Base-by-base conservation (phyloP, 768 basidiomycete species). In the Leccinum ochraceum region DNA sequence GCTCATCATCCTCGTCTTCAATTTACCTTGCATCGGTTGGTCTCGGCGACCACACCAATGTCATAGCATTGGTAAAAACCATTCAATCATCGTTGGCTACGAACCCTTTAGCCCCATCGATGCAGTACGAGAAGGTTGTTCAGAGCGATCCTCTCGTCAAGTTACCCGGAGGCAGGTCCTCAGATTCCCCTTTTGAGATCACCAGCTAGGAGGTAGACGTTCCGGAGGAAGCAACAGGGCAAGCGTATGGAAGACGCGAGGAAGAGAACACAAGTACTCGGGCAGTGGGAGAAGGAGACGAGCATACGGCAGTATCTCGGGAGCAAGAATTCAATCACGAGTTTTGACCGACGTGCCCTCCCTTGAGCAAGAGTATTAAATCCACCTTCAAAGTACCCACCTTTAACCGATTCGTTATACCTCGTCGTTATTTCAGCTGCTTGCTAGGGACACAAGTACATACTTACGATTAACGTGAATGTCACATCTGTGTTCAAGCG, bases 211-310 rank as follows among this genome's bases (percentile, higher is more conserved):
- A n/a, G n/a, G n/a, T n/a, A n/a, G 72, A 66, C 34, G 48, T 22
- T 20, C 90, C 90, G 4, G 91, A 93, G 75, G 89, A 90, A 64
- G 72, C 89, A 8, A 86, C 86, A 63, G 87, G 89, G 37, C 85
- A 81, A n/a, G 76, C 83, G 22, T 91, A 91, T 67, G 85, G 81
- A 17, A 37, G 26, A 56, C 71, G 55, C 62, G 68, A 56, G 57
- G 54, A 58, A 56, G 48, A 28, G 28, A 58, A 46, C 44, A 20
- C 20, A 2, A 20, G 11, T n/a, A 55, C 20, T 34, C 64, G 60
- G 32, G 63, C 60, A 36, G 44, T 2, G 44, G 61, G 4, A 20
- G 59, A 61, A 30, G 71, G 70, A 32, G 58, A 60, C 34, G 69
- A 54, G 32, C 58, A 63, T 51, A 58, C 56, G 46, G 54, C 22